A percentile compares a stretch with the other conserved stretches of the same genome.
These are phyloP conservation scores for Macrocystidia cucumis DNA, from an alignment of 1,284 basidiomycete species.

Conservation along the genomic window DNA sequence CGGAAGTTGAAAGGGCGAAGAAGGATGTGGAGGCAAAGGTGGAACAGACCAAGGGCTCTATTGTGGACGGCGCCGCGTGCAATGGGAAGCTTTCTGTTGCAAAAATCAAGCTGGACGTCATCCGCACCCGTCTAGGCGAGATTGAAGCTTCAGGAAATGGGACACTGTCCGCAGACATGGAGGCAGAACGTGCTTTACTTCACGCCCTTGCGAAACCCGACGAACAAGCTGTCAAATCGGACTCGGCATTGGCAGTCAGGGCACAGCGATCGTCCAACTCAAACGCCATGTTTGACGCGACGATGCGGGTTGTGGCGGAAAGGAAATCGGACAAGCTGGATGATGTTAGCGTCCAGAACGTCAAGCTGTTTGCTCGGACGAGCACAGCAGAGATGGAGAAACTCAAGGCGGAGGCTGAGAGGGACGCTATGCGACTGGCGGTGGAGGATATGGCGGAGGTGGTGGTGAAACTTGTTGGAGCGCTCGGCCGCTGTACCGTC, in stretches of 20 bases:
- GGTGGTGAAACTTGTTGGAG: conserved; percentile 65
- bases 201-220: conserved; percentile 63
- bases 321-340: conserved; percentile 76
- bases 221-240: conserved; percentile 56
- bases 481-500: conserved; percentile 75
- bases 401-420: conserved; percentile 62
- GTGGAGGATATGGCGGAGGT: conserved; percentile 61
- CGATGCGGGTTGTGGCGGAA: conserved; percentile 74
- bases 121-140: conserved; percentile 60
- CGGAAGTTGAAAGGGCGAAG: conserved; percentile 65
- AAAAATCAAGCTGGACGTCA: conserved; percentile 60
- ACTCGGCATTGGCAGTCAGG: conserved; percentile 52
- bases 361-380: conserved; percentile 66
- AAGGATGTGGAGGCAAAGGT: conserved; percentile 63
- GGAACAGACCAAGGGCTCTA: conserved; percentile 58
- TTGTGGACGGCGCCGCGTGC: conserved; percentile 73
- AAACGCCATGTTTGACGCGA: conserved; percentile 75
- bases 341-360: conserved; percentile 59
- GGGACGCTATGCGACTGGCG: conserved; percentile 58
- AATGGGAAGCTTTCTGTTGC: conserved; percentile 72
- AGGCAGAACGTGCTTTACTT: conserved; percentile 70
- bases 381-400: conserved; percentile 70
- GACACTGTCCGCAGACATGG: conserved; percentile 48
- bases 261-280: conserved; percentile 70
- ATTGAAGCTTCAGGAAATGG: conserved; percentile 42